Evolutionary conservation across 345 rosid species (phyloP).

Genomic region (Rhizophora apiculata): DNA sequence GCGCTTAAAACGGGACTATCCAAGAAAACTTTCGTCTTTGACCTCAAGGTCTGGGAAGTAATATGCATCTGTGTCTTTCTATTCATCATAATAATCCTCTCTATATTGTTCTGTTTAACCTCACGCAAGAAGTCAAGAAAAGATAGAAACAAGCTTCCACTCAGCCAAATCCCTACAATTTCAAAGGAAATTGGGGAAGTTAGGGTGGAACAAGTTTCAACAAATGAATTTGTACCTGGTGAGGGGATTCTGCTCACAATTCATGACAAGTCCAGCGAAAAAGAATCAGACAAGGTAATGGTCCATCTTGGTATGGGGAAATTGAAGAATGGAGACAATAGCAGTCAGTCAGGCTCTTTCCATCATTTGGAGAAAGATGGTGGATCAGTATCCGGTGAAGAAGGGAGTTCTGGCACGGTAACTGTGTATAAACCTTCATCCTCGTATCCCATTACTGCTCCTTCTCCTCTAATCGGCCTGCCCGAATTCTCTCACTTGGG

Average conservation of each 20-base stretch:
- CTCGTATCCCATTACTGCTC: slow-evolving; percentile 64
- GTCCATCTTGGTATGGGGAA: slow-evolving; percentile 78
- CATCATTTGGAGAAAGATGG: slow-evolving; percentile 60
- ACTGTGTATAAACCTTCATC: slow-evolving; percentile 60
- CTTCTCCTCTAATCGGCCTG: slow-evolving; percentile 66
- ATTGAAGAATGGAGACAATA: slow-evolving; percentile 53
- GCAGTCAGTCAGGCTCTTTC: slow-evolving; percentile 62
- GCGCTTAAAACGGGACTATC: slow-evolving; percentile 68
- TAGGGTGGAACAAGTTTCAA: slow-evolving; percentile 72
- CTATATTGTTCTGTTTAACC: slow-evolving; percentile 61
- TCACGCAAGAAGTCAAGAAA: slow-evolving; percentile 65
- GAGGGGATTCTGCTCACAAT: slow-evolving; percentile 75
- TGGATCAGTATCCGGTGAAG: slow-evolving; percentile 76
- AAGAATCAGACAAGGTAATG: slow-evolving; percentile 74
- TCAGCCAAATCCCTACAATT: slow-evolving; percentile 64
- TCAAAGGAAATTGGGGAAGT: slow-evolving; percentile 97
- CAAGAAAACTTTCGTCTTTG: slow-evolving; percentile 57
- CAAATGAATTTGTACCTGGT: slow-evolving; percentile 58
- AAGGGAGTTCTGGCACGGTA: slow-evolving; percentile 52
- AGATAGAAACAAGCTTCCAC: slow-evolving; percentile 37
- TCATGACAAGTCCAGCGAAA: slow-evolving; percentile 64
- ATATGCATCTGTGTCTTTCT: slow-evolving; percentile 70
- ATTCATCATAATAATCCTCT: slow-evolving; percentile 68
- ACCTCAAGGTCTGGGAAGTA: slow-evolving; percentile 85
- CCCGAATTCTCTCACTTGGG: slow-evolving; percentile 82